Evolutionary conservation across 106 monocot genomes (phyloP), one percentile per base, ranked within the genome.

Genomic region (Allium fistulosum): DNA sequence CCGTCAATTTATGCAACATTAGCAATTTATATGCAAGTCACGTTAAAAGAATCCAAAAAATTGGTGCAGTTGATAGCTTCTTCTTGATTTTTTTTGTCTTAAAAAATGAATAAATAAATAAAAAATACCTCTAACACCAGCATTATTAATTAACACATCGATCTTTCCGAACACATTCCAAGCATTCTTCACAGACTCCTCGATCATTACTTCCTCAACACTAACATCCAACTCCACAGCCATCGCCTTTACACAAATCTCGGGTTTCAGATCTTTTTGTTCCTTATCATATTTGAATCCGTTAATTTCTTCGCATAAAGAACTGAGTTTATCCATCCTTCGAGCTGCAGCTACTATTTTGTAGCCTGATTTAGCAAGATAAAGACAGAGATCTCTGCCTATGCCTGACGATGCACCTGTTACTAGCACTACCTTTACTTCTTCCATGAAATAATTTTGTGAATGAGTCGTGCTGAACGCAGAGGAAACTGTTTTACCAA

Each of bases 401-500:
- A 87, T 77, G 22, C 83, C 87, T 16, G 87, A 74, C 18, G 87
- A 87, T 13, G 87, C 87, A 16, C 87, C 87, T 56, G 87, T 88
- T 17, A 88, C 83, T 78, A 88, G 80, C 15, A 88, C 80, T 13
- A 88, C 78, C 81, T 84, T 88, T n/a, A 72, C 84, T 59, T 88
- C 69, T 26, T 5, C 37, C 37, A 37, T 37, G 37, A 0, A 4
- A 5, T 37, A 5, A 37, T 37, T 37, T 37, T 37, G 0, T 37
- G 37, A 5, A 37, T 37, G 37, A 37, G 37, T 37, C 37, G 2
- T 37, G 37, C 37, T 37, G 37, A 37, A 37, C 5, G 2, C 37
- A 37, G 37, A 37, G 37, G 37, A 37, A 37, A 1, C 37, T 37
- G 2, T 37, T 37, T 37, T 37, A 37, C 58, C 7, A 58, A 18